phyloP scores from a whole-genome alignment of 768 basidiomycete genomes.

The Suillus clintonianus region DNA sequence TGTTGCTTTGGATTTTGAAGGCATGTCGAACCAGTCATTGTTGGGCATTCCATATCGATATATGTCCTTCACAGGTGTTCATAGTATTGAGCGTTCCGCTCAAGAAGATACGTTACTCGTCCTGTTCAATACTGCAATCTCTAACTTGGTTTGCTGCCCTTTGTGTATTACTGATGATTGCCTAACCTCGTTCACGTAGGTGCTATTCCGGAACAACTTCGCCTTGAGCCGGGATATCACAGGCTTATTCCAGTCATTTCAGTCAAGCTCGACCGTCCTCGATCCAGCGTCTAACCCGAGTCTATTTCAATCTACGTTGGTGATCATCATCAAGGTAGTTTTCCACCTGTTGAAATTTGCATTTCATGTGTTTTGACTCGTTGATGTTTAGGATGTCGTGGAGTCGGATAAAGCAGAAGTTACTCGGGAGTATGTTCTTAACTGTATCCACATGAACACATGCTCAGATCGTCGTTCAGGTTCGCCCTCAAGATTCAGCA shows the following conservation, averaged over 20 bases:
- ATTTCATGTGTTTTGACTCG: not conserved
- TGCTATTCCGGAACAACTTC: constrained; percentile 68
- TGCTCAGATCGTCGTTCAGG: constrained; percentile 27
- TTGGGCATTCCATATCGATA: constrained; percentile 4
- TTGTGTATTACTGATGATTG: not conserved
- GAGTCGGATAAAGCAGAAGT: constrained; percentile 64
- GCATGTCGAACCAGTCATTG: constrained; percentile 23
- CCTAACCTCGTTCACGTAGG: constrained; percentile 34
- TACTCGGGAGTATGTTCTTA: constrained; percentile 48
- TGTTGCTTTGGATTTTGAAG: constrained; percentile 68
- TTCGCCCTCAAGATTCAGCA: constrained; percentile 59
- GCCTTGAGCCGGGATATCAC: constrained; percentile 63
- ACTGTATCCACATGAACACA: not conserved
- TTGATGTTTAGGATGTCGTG: constrained; percentile 51
- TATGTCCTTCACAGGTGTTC: constrained; percentile 41
- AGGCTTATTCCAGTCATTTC: constrained; percentile 63
- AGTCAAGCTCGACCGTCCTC: constrained; percentile 55
- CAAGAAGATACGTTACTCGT: constrained; percentile 68
- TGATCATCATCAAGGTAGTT: constrained; percentile 63
- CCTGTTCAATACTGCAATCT: constrained; percentile 65
- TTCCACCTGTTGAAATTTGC: not conserved
- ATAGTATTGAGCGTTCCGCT: constrained; percentile 62
- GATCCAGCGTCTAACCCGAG: constrained; percentile 61
- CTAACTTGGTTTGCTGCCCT: constrained; percentile 49
- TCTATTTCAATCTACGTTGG: constrained; percentile 58